A percentile compares a stretch with the other conserved stretches of the same genome.
Evolutionary conservation across 2,329 filamentous ascomycete species (phyloP).

Genomic region (Neodidymelliopsis sp.): DNA sequence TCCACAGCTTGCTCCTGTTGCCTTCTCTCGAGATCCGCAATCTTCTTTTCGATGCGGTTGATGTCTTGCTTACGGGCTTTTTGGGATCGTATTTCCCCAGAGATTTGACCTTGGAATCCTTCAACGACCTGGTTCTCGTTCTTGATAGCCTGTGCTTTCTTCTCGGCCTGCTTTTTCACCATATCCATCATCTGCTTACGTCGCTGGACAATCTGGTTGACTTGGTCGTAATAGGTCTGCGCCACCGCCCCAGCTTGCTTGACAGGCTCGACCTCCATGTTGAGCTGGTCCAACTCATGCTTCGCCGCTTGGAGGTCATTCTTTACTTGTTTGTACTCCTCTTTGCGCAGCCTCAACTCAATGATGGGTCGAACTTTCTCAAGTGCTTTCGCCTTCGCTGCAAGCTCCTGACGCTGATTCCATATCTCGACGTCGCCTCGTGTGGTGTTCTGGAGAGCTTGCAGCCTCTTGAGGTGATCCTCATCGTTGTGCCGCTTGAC

Average conservation of each 20-base stretch:
- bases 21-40: conserved; percentile 70
- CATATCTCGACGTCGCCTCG: conserved; percentile 84
- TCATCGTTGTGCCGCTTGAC: conserved; percentile 64
- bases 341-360: conserved; percentile 66
- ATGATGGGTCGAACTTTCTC: conserved; percentile 71
- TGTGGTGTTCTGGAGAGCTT: conserved; percentile 76
- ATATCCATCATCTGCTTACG: conserved; percentile 63
- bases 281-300: conserved; percentile 65
- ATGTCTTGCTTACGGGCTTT: conserved; percentile 46
- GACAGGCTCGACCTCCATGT: conserved; percentile 70
- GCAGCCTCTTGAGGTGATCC: conserved; percentile 70
- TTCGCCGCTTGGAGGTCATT: conserved; percentile 62
- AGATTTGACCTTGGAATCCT: conserved; percentile 52
- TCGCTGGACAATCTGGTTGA: conserved; percentile 63
- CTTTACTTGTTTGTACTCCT: conserved; percentile 62
- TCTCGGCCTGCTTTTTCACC: conserved; percentile 62
- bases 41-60: conserved; percentile 52
- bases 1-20: conserved; percentile 68
- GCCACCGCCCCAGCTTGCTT: conserved; percentile 74
- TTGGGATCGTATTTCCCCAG: conserved; percentile 53
- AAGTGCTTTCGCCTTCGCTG: conserved; percentile 69
- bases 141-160: conserved; percentile 45
- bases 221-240: conserved; percentile 66
- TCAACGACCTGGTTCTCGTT: conserved; percentile 50
- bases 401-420: conserved; percentile 74